Base-by-base conservation (phyloP, 202 grass and related monocot species). In the Schoenoplectus tabernaemontani region DNA sequence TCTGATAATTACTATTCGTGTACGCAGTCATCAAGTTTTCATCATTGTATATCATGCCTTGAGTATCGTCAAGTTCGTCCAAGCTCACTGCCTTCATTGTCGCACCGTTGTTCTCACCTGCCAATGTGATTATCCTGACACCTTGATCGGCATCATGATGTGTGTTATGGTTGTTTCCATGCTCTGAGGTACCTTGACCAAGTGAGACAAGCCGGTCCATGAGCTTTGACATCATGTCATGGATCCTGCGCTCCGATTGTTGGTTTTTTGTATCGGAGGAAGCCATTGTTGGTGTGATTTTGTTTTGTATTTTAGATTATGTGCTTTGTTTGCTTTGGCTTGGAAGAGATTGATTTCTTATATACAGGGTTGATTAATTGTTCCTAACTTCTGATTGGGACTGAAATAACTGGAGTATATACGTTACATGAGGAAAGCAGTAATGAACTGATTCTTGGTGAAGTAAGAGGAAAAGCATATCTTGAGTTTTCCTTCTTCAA, bases 1-100 rank as follows among this genome's bases (percentile, higher is more conserved):
- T 88, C 88, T 98, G 96, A 84, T 91, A 92, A 83, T 98, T 98
- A 89, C 90, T 95, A 84, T 91, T 98, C 33, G 90, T n/a, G n/a
- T n/a, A 91, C 50, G 89, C 76, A 33, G 74, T 78, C 82, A 95
- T 46, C 19, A 75, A 54, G 15, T 47, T 69, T 57, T 97, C 87
- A 1, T 89, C 85, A 13, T 73, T 77, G 1, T 39, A 47, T 0
- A 85, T 24, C 0, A 26, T 50, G 0, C 64, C 83, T 20, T 87
- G 85, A 0, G 91, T 88, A 26, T 95, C 88, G 5, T 78, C 77
- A 0, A 90, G 59, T 64, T 90, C 83, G 30, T 90, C 88, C 60
- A 41, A 78, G 19, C 36, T 38, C 0, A 22, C 53, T 2, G 48
- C 77, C 20, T 87, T 89, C 89, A 84, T 88, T 13, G 63, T 38